These are phyloP conservation scores for Lasiodiplodia theobromae DNA, from an alignment of 2,329 filamentous ascomycete species.

Conservation along the genomic window DNA sequence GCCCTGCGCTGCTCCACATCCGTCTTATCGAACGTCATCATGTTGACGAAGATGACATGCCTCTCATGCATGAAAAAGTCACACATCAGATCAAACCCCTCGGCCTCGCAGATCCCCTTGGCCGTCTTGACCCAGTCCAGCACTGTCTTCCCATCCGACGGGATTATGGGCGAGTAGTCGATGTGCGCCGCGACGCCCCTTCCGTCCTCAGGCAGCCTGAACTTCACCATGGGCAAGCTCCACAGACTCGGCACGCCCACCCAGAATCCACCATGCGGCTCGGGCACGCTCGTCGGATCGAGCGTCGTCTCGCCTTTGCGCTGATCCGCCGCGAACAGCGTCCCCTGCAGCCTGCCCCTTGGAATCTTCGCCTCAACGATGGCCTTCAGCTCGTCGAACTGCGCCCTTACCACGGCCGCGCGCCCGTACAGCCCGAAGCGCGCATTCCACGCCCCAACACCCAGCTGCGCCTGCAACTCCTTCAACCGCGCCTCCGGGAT, in stretches of 20 bases:
- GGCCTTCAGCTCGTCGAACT: constrained; percentile 45
- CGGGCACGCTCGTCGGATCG: constrained; percentile 43
- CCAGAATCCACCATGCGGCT: constrained; percentile 41
- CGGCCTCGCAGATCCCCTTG: constrained; percentile 34
- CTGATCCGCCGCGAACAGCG: background rate
- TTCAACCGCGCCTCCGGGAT: constrained; percentile 51
- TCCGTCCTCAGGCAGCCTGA: constrained; percentile 48
- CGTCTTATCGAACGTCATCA: constrained; percentile 40
- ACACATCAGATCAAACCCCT: constrained; percentile 37
- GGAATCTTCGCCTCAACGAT: constrained; percentile 37
- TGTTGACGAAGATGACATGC: constrained; percentile 48
- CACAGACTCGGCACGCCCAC: constrained; percentile 33
- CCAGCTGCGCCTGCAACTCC: constrained; percentile 48
- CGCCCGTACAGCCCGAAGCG: constrained; percentile 50
- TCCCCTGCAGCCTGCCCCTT: background rate
- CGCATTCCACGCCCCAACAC: constrained; percentile 55
- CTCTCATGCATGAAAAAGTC: constrained; percentile 51
- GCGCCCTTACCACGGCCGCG: constrained; percentile 37
- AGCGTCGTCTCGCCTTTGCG: constrained; percentile 42
- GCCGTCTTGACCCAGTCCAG: constrained; percentile 45
- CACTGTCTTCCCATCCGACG: constrained; percentile 53
- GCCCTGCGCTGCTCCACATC: constrained; percentile 34
- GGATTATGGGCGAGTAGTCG: constrained; percentile 55
- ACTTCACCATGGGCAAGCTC: constrained; percentile 42
- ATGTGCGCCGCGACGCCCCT: constrained; percentile 54